These are phyloP conservation scores for Globisporangium iwayamae DNA, from an alignment of 352 stramenopile genomes.

Conservation along the genomic window DNA sequence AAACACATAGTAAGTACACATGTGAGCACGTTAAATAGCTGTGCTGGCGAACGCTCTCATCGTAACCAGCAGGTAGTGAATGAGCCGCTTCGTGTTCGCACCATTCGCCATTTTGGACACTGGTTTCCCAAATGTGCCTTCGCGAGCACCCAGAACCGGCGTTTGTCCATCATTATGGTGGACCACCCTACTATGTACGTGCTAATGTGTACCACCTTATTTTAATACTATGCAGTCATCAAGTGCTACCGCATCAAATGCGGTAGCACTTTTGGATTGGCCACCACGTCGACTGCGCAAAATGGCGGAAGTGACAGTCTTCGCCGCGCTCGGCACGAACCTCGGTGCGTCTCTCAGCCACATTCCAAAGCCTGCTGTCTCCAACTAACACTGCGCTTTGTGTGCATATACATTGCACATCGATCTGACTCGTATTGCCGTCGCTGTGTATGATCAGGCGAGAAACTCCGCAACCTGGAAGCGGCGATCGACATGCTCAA, in stretches of 20 bases:
- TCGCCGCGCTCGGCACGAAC: constrained; percentile 74
- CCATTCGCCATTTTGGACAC: constrained; percentile 11
- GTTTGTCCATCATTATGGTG: neutral
- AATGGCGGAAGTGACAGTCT: constrained; percentile 16
- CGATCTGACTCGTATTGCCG: neutral
- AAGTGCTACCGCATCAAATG: too few species aligned
- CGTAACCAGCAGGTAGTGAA: neutral
- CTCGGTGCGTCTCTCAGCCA: constrained; percentile 33
- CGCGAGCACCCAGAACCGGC: neutral
- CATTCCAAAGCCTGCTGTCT: neutral
- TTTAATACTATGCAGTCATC: too few species aligned
- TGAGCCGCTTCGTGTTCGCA: neutral
- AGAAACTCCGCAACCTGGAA: constrained; percentile 70
- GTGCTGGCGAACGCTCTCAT: neutral
- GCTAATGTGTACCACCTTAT: neutral
- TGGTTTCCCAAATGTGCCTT: constrained; percentile 1
- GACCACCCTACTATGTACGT: neutral
- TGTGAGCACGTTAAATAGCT: neutral
- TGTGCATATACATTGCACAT: neutral
- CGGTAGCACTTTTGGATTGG: neutral
- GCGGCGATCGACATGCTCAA: constrained; percentile 50
- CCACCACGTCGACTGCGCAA: neutral
- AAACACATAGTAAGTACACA: neutral
- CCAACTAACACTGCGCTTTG: neutral
- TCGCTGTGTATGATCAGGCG: constrained; percentile 28